These are phyloP conservation scores for Chimonanthus salicifolius DNA, from an alignment of 164 flowering plant species.

Conservation along the genomic window DNA sequence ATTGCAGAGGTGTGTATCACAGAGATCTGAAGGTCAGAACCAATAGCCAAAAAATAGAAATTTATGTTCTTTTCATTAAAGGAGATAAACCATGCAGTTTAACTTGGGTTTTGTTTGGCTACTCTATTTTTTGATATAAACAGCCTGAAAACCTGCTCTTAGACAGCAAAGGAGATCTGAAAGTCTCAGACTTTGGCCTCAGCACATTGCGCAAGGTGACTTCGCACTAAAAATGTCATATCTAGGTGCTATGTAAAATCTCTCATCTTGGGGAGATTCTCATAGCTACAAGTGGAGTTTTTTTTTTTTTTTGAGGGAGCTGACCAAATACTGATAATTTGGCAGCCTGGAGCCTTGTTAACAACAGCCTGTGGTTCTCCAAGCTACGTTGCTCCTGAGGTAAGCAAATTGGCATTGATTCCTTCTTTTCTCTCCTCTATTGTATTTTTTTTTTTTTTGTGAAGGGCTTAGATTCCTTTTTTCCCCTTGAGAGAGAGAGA, in stretches of 20 bases:
- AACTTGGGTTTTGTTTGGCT: not conserved
- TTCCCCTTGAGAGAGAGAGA: no score
- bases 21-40: conserved; percentile 75
- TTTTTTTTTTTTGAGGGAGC: not conserved
- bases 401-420: conserved; percentile 5
- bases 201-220: conserved; percentile 55
- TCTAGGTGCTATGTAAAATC: not conserved
- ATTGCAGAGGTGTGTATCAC: conserved; percentile 77
- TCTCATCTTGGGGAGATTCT: not conserved
- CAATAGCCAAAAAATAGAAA: not conserved
- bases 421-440: no score
- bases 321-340: conserved; percentile 1
- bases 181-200: conserved; percentile 83
- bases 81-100: not conserved
- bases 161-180: conserved; percentile 64
- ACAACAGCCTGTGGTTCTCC: conserved; percentile 76
- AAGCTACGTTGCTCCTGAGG: conserved; percentile 83
- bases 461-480: no score
- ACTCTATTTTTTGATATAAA: not conserved
- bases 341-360: conserved; percentile 54
- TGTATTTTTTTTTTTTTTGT: no score
- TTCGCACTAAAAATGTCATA: not conserved
- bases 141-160: conserved; percentile 89
- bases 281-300: not conserved
- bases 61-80: not conserved